Evolutionary conservation across 768 basidiomycete species (phyloP), one percentile per base, ranked within the genome.

Genomic region (Termitomyces sp.): DNA sequence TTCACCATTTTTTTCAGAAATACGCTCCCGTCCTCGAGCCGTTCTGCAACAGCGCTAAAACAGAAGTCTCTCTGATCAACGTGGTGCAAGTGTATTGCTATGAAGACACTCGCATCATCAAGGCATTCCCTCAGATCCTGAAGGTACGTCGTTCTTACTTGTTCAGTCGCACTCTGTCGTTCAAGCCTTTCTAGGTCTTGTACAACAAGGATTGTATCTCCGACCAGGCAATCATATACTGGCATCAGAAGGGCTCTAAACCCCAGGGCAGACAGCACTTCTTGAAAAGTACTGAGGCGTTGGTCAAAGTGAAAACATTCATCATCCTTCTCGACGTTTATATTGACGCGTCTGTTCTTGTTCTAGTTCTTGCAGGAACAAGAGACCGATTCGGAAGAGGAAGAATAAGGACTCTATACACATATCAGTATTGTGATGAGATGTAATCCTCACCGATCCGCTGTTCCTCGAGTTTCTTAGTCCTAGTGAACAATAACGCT

Each of bases 221-320:
- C 58, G 94, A 96, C 70, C 90, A 96, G 71, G 95, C 96, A 63
- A 96, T 99, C 70, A 90, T 98, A 62, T 98, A 97, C 75, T 99
- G 96, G 96, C 81, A 94, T 76, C 89, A 92, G 78, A 99, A 99
- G 77, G 96, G 97, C 55, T 91, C 95, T 52, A 97, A 94, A 76
- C 86, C 94, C 0, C 93, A 98, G 74, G 96, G 96, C 53, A 88
- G 90, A 70, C 94, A 97, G 74, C 91, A 95, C 74, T 98, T 99
- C 82, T 78, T 98, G 67, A 96, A 93, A 78, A 86, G 81, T 60
- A 90, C 93, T 0, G 91, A 92, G 70, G 71, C 91, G 18, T 81
- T 98, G 42, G 95, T 98, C 71, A 96, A 97, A 84, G 95, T 87
- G 69, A 54, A 75, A 70, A 48, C 42, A 49, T 20, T 55, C 44